Base-by-base conservation (phyloP, 108 stramenopile species). In the Epithemia pelagica region DNA sequence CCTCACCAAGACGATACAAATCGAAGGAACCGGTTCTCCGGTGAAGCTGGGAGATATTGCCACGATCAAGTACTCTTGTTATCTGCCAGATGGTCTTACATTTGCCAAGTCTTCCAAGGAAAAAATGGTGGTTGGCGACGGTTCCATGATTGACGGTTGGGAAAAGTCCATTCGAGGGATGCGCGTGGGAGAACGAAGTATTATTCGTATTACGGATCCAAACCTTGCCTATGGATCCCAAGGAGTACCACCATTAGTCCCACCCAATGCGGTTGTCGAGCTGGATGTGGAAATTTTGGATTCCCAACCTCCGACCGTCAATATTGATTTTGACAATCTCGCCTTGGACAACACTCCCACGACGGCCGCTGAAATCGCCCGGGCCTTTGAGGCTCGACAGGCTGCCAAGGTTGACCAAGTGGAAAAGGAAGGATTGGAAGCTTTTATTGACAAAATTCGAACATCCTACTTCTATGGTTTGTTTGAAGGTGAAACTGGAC, bases 401-500 rank as follows among this genome's bases (percentile, higher is more conserved):
- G 74, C 72, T n/a, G 55, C 78, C 31, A 84, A 80, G 62, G 77
- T 73, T 27, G 30, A 79, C 56, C 65, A 71, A 26, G 69, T 68
- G 23, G 73, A 87, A 46, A 77, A 76, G 67, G 86, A 89, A 72
- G 91, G 91, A 0, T 61, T 92, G 7, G 86, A 79, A 32, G 81
- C 77, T 59, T 83, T 68, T 24, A 74, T 92, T 54, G 85, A 84
- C 30, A 89, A 84, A 79, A 71, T 83, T 22, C 86, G 86, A 67
- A 78, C 72, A 27, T 93, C 87, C 46, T 96, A 96, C 68, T 92
- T 96, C 71, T 96, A 95, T 69, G 96, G 96, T 22, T 82, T 96
- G 60, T 96, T 96, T 66, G 96, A 95, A 72, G 87, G 88, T 29
- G 91, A 95, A 73, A 93, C 94, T 19, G 96, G 94, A 28, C 77